Evolutionary conservation across 129 eudicot species (phyloP), one percentile per base, ranked within the genome.

Genomic region (Centrapalus pauciflorus): DNA sequence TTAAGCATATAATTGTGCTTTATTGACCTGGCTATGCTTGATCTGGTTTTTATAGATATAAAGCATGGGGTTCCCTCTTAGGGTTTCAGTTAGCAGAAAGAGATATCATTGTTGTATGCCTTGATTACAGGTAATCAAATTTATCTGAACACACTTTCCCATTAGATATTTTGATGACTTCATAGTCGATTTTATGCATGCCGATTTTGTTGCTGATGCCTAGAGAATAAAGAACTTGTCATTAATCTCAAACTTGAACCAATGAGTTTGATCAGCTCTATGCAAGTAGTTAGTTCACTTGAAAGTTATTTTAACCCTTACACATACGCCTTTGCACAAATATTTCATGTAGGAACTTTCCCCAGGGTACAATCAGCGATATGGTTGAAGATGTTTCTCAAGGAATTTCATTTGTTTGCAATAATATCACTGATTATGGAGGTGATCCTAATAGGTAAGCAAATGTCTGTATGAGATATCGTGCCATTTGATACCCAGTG

Each of bases 51-150:
- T 87, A 73, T 66, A 93, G 99, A 77, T 86, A 94, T 64, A 94
- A 89, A 81, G 99, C 95, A 73, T 89, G 99, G 99, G 99, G 99
- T 70, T 80, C 99, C 40, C 82, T 94, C 34, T 84, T 94, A 25
- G 99, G 99, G 52, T 73, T 72, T 71, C 99, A 94, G 9, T 83
- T 94, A 71, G 90, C 95, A 28, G 93, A 94, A 80, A 80, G 95
- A 51, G 99, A 86, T 56, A 89, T 94, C 70, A 82, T 94, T 1
- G 97, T 94, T 52, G 90, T 94, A 55, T 94, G 93, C 69, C 40
- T 94, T 51, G 99, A 94, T 73, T 94, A 94, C 85, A 85, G 99
- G 99, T 89, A 61, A 40, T 29, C 30, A 9, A 9, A 59, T 58
- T 20, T 64, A 73, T 64, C 66, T n/a, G 54, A 41, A 30, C 62